Base-by-base conservation (phyloP, 495 filamentous ascomycete species). In the Lophium mytilinum region DNA sequence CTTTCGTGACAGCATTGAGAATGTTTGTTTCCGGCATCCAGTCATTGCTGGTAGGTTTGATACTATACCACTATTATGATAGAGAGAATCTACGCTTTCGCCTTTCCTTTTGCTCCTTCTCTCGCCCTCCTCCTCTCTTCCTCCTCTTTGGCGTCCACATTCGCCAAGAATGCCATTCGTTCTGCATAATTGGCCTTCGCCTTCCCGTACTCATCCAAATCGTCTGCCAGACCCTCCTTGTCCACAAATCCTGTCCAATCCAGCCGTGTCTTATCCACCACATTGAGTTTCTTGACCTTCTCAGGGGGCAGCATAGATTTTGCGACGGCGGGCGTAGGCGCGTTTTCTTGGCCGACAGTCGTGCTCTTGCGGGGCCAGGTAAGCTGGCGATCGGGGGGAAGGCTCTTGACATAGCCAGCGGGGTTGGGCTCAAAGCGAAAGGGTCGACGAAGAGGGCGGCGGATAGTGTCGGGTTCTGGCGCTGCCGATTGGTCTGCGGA, bases 181-280 rank as follows among this genome's bases (percentile, higher is more conserved):
- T 81, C 87, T 52, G 88, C 74, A 72, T 87, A 97, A 14, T 83
- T 86, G 64, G 85, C 83, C 71, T 93, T 93, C 10, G 83, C 85
- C 72, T 86, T 90, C 65, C 88, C 88, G 59, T 89, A 86, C 45
- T 83, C 78, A 63, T 86, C 84, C 55, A 98, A 78, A 69, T 98
- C 93, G 66, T 96, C 93, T 64, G 83, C 83, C 72, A 98, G 86
- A 1, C 93, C 94, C 62, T 91, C 87, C 55, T 89, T 78, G 66
- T 97, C 91, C 47, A 97, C 94, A 65, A 88, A 95, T 42, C 85
- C 85, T 4, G 89, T 89, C 93, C 93, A 98, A 68, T 98, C 93
- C 74, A 96, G 78, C 50, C 88, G 78, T 37, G 87, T 91, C 76
- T 98, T 98, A 74, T 97, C 90, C 19, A 98, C 86, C 1, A 91